Percentiles rank a stretch among this genome's conserved stretches.
Conservation (phyloP, 805 yeast genomes). For the Metschnikowia arizonensis region DNA sequence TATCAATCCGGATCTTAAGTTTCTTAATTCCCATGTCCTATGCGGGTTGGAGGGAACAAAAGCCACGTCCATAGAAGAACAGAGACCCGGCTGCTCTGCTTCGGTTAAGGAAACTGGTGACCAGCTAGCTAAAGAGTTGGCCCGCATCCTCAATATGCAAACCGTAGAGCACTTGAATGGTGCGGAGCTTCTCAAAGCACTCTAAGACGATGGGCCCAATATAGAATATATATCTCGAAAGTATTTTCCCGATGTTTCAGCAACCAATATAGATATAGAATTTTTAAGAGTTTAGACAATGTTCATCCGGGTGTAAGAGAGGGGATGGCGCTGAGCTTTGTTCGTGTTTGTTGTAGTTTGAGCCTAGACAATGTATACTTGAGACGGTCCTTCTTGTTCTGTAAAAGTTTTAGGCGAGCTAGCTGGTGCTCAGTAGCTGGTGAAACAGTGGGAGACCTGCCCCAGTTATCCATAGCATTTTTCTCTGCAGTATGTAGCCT, state of each 20-base stretch:
- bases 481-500: constrained; percentile 26
- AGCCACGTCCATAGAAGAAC: constrained; percentile 33
- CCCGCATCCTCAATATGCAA: constrained; percentile 28
- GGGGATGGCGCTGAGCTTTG: constrained; percentile 14
- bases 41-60: constrained; percentile 71
- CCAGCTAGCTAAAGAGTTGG: constrained; percentile 35
- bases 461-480: constrained; percentile 12
- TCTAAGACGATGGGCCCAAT: not conserved
- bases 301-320: constrained; percentile 9
- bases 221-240: not conserved
- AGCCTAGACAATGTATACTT: constrained; percentile 33
- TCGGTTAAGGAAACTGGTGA: constrained; percentile 27
- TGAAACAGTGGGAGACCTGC: constrained; percentile 13
- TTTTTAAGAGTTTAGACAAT: not conserved
- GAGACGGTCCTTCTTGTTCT: constrained; percentile 43
- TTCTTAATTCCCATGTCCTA: constrained; percentile 68
- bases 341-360: constrained; percentile 17
- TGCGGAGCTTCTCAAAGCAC: constrained; percentile 18
- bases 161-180: constrained; percentile 37
- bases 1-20: constrained; percentile 65
- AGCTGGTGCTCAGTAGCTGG: constrained; percentile 33
- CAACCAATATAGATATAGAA: not conserved
- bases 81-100: constrained; percentile 15
- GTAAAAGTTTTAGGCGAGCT: constrained; percentile 36
- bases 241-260: too few species aligned